Percentiles rank a stretch among this genome's conserved stretches.
phyloP scores from a whole-genome alignment of 495 filamentous ascomycete genomes.

The Usnea hakonensis region DNA sequence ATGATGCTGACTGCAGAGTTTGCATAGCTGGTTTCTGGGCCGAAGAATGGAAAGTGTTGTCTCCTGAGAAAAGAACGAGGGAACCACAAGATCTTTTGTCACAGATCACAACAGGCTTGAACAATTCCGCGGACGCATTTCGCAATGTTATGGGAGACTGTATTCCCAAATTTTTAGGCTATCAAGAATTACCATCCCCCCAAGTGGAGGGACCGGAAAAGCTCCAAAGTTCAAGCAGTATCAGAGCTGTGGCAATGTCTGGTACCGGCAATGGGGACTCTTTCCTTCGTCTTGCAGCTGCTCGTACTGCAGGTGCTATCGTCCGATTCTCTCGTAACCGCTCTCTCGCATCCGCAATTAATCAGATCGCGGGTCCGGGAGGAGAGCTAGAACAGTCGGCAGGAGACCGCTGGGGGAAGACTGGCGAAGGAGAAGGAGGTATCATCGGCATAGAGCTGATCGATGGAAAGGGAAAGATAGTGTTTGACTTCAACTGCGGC shows the following conservation, averaged over 20 bases:
- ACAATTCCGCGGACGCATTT: slow-evolving; percentile 30
- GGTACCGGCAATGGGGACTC: slow-evolving; percentile 90
- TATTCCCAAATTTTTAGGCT: neutral
- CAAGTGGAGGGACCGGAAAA: slow-evolving; percentile 12
- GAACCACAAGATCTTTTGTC: neutral
- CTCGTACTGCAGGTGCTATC: slow-evolving; percentile 64
- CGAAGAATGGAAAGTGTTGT: slow-evolving; percentile 53
- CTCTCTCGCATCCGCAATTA: slow-evolving; percentile 43
- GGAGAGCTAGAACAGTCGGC: slow-evolving; percentile 74
- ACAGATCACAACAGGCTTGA: neutral
- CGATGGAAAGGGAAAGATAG: slow-evolving; percentile 44
- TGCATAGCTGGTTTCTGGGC: slow-evolving; percentile 93
- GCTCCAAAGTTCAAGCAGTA: slow-evolving; percentile 2
- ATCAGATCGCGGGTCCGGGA: slow-evolving; percentile 55
- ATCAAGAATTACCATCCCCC: slow-evolving; percentile 3
- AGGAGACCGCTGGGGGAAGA: slow-evolving; percentile 63
- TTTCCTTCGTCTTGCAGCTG: slow-evolving; percentile 68
- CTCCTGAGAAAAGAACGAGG: neutral
- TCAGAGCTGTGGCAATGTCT: slow-evolving; percentile 60
- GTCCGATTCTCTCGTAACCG: slow-evolving; percentile 48
- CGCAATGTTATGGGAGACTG: slow-evolving; percentile 9
- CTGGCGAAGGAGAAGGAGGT: slow-evolving; percentile 76
- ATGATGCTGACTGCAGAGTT: too few species aligned
- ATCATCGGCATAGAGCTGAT: slow-evolving; percentile 77
- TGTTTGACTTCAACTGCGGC: slow-evolving; percentile 76